Percentiles rank a stretch among this genome's conserved stretches.
phyloP scores from a whole-genome alignment of 805 yeast species.

The Lipomyces sp. region DNA sequence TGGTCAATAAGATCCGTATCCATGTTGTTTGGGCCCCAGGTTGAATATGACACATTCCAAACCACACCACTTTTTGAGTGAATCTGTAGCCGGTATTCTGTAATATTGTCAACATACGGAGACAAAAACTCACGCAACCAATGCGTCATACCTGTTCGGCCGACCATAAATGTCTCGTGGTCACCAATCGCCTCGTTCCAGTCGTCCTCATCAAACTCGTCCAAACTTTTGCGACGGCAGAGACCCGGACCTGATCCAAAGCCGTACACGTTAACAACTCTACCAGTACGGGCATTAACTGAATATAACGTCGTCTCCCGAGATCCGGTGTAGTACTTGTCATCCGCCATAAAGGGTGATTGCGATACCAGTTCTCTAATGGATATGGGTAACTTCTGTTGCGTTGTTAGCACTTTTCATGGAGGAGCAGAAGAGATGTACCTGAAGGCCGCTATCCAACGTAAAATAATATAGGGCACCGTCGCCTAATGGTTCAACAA shows the following conservation, averaged over 20 bases:
- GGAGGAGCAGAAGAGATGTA: background rate
- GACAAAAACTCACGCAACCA: conserved; percentile 4
- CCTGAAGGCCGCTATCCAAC: conserved; percentile 72
- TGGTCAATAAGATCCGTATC: conserved; percentile 60
- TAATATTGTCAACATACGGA: conserved; percentile 34
- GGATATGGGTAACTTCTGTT: conserved; percentile 68
- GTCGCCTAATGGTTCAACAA: conserved; percentile 87
- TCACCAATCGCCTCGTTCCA: conserved; percentile 25
- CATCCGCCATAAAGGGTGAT: conserved; percentile 82
- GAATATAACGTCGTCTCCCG: conserved; percentile 76
- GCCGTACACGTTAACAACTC: conserved; percentile 72
- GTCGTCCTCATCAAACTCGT: conserved; percentile 30
- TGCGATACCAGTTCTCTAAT: conserved; percentile 76
- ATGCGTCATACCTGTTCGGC: conserved; percentile 21
- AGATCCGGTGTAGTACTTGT: conserved; percentile 81
- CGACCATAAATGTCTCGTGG: conserved; percentile 27
- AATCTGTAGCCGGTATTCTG: conserved; percentile 54
- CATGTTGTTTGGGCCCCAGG: conserved; percentile 91
- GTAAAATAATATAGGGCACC: conserved; percentile 85
- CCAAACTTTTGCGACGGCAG: conserved; percentile 17
- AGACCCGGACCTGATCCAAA: conserved; percentile 48
- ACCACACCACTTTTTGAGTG: conserved; percentile 70
- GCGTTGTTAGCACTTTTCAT: background rate
- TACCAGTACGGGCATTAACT: conserved; percentile 75
- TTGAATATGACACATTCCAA: conserved; percentile 85